These are phyloP conservation scores for Solanum arcanum DNA, from an alignment of 257 asterid genomes.

Conservation along the genomic window DNA sequence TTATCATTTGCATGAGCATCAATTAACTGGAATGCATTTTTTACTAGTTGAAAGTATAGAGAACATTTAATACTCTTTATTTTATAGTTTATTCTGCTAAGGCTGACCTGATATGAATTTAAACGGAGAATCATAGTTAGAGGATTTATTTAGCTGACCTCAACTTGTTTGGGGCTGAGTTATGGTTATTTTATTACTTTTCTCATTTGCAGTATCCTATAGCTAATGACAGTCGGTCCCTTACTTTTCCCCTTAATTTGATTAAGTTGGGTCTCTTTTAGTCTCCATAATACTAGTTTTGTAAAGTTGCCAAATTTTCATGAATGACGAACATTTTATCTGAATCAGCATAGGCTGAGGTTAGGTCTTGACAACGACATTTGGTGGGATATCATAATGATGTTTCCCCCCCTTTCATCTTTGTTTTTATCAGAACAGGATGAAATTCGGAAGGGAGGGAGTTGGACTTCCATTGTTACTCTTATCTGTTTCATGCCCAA, in stretches of 20 bases:
- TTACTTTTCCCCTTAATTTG: background rate
- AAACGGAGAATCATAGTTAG: background rate
- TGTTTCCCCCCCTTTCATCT: background rate
- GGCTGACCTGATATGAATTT: background rate
- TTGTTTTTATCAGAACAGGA: background rate
- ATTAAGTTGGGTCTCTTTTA: background rate
- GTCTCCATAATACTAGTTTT: background rate
- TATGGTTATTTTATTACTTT: background rate
- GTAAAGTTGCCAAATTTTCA: background rate
- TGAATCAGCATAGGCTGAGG: background rate
- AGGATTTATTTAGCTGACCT: background rate
- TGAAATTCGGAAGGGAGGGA: background rate
- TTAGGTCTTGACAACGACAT: background rate
- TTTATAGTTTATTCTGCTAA: background rate
- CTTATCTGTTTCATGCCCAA: background rate
- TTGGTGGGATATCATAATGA: background rate
- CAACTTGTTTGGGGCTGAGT: background rate
- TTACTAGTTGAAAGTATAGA: background rate
- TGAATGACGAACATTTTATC: background rate
- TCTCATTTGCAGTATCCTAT: background rate
- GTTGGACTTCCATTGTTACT: background rate
- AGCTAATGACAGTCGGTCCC: background rate
- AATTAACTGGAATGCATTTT: background rate
- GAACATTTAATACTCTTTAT: background rate
- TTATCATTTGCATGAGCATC: background rate